Conservation (phyloP, 352 stramenopile genomes). For the Phytophthora pluvialis region DNA sequence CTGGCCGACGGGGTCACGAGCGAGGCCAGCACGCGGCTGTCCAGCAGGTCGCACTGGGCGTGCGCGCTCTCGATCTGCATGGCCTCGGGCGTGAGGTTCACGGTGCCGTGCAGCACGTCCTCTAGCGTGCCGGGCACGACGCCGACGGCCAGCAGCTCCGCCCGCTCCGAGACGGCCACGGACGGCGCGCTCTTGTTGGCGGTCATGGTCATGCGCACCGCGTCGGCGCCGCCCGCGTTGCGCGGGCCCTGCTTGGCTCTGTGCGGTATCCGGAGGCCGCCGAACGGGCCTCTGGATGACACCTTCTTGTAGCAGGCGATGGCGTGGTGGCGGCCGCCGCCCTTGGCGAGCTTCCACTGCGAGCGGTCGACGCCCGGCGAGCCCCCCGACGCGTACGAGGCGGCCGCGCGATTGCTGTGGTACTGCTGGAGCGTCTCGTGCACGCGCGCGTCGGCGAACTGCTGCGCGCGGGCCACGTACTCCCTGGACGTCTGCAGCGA, state of each 20-base stretch:
- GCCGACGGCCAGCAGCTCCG: slow-evolving; percentile 56
- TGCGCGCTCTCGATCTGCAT: slow-evolving; percentile 67
- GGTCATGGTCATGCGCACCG: slow-evolving; percentile 30
- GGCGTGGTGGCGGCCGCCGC: slow-evolving; percentile 41
- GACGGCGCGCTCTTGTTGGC: slow-evolving; percentile 16
- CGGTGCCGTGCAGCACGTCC: slow-evolving; percentile 58
- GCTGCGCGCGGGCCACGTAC: slow-evolving; percentile 37
- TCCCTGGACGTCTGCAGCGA: slow-evolving; percentile 41
- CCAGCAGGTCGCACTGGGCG: slow-evolving; percentile 53
- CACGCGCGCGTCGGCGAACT: slow-evolving; percentile 44
- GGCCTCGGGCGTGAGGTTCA: slow-evolving; percentile 64
- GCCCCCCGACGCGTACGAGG: slow-evolving; percentile 17
- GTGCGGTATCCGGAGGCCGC: slow-evolving; percentile 15
- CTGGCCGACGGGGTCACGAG: slow-evolving; percentile 46
- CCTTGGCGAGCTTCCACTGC: slow-evolving; percentile 52
- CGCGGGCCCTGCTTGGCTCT: slow-evolving; percentile 11
- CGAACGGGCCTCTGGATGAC: slow-evolving; percentile 17
- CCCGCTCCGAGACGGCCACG: slow-evolving; percentile 23
- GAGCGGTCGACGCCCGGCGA: slow-evolving; percentile 39
- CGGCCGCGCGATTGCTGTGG: slow-evolving; percentile 44
- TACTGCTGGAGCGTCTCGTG: slow-evolving; percentile 45
- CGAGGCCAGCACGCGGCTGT: slow-evolving; percentile 60
- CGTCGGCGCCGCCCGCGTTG: slow-evolving; percentile 2
- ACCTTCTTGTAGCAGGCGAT: slow-evolving; percentile 53
- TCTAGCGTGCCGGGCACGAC: slow-evolving; percentile 43